Evolutionary conservation across 1,284 basidiomycete species (phyloP).

Genomic region (Ustilago bromivora): DNA sequence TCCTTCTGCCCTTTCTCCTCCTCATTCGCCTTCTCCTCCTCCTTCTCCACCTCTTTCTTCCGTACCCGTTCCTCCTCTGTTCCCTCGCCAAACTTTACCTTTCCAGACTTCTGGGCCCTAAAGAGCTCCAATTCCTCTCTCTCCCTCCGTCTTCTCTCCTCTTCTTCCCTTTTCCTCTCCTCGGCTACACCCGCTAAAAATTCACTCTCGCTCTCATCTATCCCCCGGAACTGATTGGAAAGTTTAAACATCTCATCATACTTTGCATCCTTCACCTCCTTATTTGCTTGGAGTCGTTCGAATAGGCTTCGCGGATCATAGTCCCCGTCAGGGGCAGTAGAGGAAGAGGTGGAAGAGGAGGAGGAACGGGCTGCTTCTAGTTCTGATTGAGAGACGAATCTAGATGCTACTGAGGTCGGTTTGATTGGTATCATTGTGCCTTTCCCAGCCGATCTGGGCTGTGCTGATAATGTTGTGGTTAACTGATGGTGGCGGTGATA

Average conservation of each 20-base stretch:
- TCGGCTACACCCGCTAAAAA: constrained; percentile 58
- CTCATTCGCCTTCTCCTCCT: not conserved
- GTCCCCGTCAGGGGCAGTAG: not conserved
- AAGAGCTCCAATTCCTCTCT: constrained; percentile 53
- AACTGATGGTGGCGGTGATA: no score
- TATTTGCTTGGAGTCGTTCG: constrained; percentile 57
- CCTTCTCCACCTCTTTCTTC: not conserved
- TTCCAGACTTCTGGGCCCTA: not conserved
- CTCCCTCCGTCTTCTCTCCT: constrained; percentile 30
- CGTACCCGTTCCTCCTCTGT: not conserved
- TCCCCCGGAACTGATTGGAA: constrained; percentile 65
- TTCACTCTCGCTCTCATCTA: constrained; percentile 62
- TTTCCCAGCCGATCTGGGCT: not conserved
- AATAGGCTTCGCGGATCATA: constrained; percentile 55
- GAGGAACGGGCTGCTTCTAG: constrained; percentile 17
- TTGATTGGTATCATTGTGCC: not conserved
- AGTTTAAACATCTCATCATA: constrained; percentile 63
- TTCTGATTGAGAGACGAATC: constrained; percentile 43
- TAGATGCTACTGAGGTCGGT: constrained; percentile 18
- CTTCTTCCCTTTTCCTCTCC: constrained; percentile 34
- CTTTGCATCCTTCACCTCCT: constrained; percentile 60
- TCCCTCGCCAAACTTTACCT: not conserved
- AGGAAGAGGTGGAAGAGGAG: not conserved
- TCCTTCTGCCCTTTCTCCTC: not conserved
- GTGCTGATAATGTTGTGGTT: no score